Evolutionary conservation across 116 monocot genomes (phyloP), one percentile per base, ranked within the genome.

Genomic region (Cymodocea nodosa): DNA sequence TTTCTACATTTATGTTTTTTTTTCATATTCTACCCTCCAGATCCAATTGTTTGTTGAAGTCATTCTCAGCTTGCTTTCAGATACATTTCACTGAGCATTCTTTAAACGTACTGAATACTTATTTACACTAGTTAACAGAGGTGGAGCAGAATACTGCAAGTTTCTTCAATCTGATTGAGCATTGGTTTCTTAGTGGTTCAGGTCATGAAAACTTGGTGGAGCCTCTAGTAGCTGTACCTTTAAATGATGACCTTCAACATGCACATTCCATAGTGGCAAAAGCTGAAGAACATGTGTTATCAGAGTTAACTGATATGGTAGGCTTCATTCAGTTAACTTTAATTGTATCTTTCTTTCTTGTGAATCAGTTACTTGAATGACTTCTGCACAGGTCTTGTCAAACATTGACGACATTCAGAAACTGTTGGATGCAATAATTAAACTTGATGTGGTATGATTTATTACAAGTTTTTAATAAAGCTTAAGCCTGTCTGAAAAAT

Each of bases 191-290:
- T 78, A 85, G 85, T 79, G 79, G 77, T 70, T 71, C 85, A 81
- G 87, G 75, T 68, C 68, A 63, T 75, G 81, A 73, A 51, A 77
- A 72, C 76, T 60, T 87, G 63, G 49, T 92, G 56, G 92, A 92
- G 70, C 92, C 92, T 40, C 65, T 87, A 52, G 65, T 78, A 79
- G 87, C 87, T 69, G 74, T 92, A 18, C 71, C 82, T n/a, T 39
- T 92, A 53, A 92, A 92, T 74, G 92, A 92, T 75, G 81, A 92
- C 59, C 65, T 92, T 62, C 92, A 92, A 61, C 67, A 83, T 67
- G 74, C 78, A 68, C 77, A 79, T 67, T 73, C 53, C 8, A 67
- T 64, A 62, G 87, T 79, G 13, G 72, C 76, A 24, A 87, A 80
- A 69, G 84, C 87, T 76, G 92, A 92, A 73, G 81, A 85, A 55